These are phyloP conservation scores for Coniferiporia sulphurascens DNA, from an alignment of 1,284 basidiomycete genomes.

Conservation along the genomic window DNA sequence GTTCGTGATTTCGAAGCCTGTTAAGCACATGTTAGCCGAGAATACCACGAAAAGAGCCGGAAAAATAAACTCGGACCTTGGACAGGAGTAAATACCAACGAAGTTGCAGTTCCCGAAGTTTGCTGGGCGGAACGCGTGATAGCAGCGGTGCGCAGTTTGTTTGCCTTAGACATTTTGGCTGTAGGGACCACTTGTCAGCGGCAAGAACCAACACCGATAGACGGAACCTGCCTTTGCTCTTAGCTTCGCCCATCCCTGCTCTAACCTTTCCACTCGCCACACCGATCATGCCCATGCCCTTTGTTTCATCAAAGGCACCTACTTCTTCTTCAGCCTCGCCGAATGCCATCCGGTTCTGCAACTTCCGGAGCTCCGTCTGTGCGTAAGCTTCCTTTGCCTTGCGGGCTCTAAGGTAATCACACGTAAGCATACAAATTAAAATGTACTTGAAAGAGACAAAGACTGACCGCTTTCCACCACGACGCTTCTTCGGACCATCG, in stretches of 20 bases:
- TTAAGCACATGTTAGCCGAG: conserved; percentile 18
- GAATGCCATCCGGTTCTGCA: conserved; percentile 96
- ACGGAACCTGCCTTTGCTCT: conserved; percentile 69
- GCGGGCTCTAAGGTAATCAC: conserved; percentile 59
- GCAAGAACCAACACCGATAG: neutral
- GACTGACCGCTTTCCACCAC: conserved; percentile 86
- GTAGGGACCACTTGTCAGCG: conserved; percentile 17
- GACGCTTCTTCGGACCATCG: conserved; percentile 91
- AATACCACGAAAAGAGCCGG: neutral
- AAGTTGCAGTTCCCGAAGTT: conserved; percentile 84
- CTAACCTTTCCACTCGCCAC: conserved; percentile 81
- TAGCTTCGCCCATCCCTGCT: conserved; percentile 79
- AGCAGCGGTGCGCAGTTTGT: conserved; percentile 85
- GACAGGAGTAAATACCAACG: conserved; percentile 90
- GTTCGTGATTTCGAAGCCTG: conserved; percentile 87
- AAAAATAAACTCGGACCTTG: conserved; percentile 59
- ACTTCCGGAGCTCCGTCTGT: conserved; percentile 92
- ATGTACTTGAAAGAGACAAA: neutral
- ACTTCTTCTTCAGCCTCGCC: conserved; percentile 96
- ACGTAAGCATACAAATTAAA: neutral
- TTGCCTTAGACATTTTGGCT: conserved; percentile 97
- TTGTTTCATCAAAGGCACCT: conserved; percentile 93
- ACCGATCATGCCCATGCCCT: conserved; percentile 97
- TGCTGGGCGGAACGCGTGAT: conserved; percentile 72
- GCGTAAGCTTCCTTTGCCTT: conserved; percentile 97